phyloP scores from a whole-genome alignment of 257 asterid species.

The Lantana camara region DNA sequence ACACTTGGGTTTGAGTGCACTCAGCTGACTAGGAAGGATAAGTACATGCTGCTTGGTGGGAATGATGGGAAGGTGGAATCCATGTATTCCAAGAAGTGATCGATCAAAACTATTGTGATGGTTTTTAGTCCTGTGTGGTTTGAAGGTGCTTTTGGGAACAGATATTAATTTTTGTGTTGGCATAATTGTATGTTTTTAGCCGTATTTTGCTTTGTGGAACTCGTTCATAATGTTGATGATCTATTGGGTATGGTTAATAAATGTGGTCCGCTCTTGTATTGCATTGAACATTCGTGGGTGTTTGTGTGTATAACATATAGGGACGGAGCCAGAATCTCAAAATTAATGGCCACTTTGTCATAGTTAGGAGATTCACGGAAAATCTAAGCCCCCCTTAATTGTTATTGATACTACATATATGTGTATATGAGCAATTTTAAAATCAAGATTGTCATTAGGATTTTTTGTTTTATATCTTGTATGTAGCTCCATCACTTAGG shows the following conservation, averaged over 20 bases:
- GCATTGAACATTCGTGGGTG: too few relatives aligned
- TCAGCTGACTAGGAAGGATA: constrained; percentile 93
- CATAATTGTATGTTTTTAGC: constrained; percentile 12
- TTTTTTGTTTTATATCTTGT: too few relatives aligned
- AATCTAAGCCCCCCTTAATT: too few relatives aligned
- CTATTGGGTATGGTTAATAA: constrained; percentile 15
- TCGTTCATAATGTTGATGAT: constrained; percentile 23
- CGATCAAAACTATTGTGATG: neutral
- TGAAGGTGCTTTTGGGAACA: constrained; percentile 14
- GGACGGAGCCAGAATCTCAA: too few relatives aligned
- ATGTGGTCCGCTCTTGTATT: neutral
- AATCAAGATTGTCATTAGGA: too few relatives aligned
- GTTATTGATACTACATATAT: too few relatives aligned
- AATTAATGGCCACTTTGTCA: too few relatives aligned
- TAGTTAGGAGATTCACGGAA: too few relatives aligned
- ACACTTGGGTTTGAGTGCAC: constrained; percentile 92
- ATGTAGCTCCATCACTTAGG: too few relatives aligned
- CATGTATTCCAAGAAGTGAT: constrained; percentile 75
- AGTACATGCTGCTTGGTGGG: constrained; percentile 96
- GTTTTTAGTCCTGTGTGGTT: neutral
- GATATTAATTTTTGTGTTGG: neutral
- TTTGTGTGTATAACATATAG: too few relatives aligned
- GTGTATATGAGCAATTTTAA: too few relatives aligned
- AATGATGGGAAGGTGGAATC: constrained; percentile 99
- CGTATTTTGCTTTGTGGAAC: constrained; percentile 24